phyloP scores from a whole-genome alignment of 345 rosid genomes.

The Rhodomyrtus tomentosa region DNA sequence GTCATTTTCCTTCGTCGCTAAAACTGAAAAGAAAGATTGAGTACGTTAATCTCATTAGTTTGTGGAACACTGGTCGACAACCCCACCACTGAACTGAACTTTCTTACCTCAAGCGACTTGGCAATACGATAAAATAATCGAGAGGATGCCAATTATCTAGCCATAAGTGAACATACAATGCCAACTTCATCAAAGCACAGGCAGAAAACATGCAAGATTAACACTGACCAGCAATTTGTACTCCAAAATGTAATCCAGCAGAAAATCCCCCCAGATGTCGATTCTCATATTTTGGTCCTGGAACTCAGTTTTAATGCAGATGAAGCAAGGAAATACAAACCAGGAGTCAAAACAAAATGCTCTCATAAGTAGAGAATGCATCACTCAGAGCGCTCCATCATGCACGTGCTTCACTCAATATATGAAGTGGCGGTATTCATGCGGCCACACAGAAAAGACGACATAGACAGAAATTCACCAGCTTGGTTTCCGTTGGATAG shows the following conservation, averaged over 20 bases:
- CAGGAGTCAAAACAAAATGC: not conserved
- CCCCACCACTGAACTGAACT: not conserved
- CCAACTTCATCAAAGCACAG: not conserved
- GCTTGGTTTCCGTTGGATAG: not conserved
- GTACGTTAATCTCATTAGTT: fast-evolving
- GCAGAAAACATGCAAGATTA: not conserved
- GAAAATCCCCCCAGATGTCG: not conserved
- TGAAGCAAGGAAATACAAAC: not conserved
- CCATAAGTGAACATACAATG: not conserved
- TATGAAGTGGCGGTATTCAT: not conserved
- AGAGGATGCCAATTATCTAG: not conserved
- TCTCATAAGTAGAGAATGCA: not conserved
- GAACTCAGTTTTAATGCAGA: not conserved
- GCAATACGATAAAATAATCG: not conserved
- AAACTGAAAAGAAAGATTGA: not conserved
- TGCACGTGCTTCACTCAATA: not conserved
- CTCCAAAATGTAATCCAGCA: not conserved
- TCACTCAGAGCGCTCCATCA: not conserved
- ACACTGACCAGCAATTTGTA: not conserved
- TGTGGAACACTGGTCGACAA: not conserved
- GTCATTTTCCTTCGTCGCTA: not conserved
- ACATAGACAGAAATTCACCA: not conserved
- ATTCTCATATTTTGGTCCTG: not conserved
- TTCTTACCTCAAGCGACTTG: not conserved
- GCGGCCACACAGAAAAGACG: not conserved